Evolutionary conservation across 1,284 basidiomycete genomes (phyloP), one percentile per base, ranked within the genome.

Genomic region (Tylopilus orsonianus): DNA sequence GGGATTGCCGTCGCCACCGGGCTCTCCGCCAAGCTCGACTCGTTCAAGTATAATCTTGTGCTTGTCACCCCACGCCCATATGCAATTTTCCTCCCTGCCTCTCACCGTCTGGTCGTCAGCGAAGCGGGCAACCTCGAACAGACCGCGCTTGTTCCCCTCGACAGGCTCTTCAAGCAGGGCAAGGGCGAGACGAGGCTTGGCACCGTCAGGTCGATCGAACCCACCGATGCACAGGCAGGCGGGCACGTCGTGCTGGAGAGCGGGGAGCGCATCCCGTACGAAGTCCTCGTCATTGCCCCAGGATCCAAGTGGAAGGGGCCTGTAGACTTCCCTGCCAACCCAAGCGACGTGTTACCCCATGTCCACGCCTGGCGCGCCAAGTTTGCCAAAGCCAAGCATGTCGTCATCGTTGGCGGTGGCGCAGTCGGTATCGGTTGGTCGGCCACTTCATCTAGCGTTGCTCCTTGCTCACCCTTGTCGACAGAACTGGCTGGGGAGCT

Each of bases 351-450:
- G 7, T 46, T 70, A 13, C 62, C 66, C 14, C 69, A 73, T 42
- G 54, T 84, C 27, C 52, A 55, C 4, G 51, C 62, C 1, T 80
- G 77, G 75, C 69, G 78, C 29, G 56, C 58, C 30, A 74, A 72
- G 43, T 76, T 82, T 49, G 65, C 70, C 32, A 63, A 66, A 2
- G 78, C 82, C 1, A 67, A 71, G 24, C 71, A 77, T 53, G 70
- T 84, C 46, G 72, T 80, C 8, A 63, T 87, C 32, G 78, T 73
- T 7, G 85, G 84, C 26, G 84, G 80, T 32, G 85, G 85, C 23
- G 71, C 84, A 4, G 75, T 85, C 23, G 82, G 80, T 8, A 64
- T 78, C 42, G 85, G 83, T 83, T 49, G 50, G 73, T 46, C 26
- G 2, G 2, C n/a, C 22, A 19, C 13, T 29, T 16, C 18, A 7